Evolutionary conservation across 306 rosid species (phyloP).

Genomic region (Quercus parvula): DNA sequence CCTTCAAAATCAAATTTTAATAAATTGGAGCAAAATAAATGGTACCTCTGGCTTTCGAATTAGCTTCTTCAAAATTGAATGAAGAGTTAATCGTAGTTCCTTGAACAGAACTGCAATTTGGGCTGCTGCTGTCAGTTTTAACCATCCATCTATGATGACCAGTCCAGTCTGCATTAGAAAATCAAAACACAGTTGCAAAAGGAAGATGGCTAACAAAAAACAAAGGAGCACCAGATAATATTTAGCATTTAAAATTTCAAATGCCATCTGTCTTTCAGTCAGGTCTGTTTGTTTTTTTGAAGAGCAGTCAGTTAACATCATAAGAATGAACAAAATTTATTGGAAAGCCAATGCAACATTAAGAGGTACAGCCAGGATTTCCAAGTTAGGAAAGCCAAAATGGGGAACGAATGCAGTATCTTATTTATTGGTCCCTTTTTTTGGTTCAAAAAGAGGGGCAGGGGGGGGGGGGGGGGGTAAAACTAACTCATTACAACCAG

Average conservation of each 20-base stretch:
- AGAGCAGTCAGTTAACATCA: neutral
- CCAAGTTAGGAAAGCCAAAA: neutral
- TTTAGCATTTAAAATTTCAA: neutral
- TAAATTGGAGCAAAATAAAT: constrained; percentile 15
- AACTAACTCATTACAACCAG: too few relatives aligned
- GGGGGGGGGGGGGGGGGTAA: too few relatives aligned
- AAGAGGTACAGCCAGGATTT: neutral
- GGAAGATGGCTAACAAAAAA: neutral
- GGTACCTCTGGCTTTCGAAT: constrained; percentile 83
- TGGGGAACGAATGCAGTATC: neutral
- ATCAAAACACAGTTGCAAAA: neutral
- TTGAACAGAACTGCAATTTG: constrained; percentile 93
- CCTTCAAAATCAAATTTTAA: neutral
- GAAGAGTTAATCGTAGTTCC: constrained; percentile 77
- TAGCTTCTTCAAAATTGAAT: constrained; percentile 75
- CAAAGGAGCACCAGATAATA: neutral
- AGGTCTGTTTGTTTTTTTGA: neutral
- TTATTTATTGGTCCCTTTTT: too few relatives aligned
- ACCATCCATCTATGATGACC: constrained; percentile 88
- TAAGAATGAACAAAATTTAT: neutral
- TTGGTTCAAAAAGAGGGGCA: fast-evolving
- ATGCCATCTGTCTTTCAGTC: neutral
- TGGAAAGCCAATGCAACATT: neutral
- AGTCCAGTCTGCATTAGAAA: constrained; percentile 51
- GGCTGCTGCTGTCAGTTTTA: constrained; percentile 90